Base-by-base conservation (phyloP, 768 basidiomycete species). In the Tephrocybe sp. region DNA sequence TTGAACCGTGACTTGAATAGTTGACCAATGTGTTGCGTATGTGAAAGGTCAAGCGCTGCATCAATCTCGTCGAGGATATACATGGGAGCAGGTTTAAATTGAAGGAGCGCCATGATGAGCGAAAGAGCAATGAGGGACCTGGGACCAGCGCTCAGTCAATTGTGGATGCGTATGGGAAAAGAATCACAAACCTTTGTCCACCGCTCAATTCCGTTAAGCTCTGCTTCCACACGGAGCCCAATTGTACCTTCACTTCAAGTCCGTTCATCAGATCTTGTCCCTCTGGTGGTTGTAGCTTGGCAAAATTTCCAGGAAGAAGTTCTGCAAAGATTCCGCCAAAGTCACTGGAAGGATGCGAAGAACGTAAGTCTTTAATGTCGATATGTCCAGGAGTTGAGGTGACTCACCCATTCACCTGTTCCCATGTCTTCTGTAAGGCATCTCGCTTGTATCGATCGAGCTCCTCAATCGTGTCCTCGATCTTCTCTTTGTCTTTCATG, bases 41-140 rank as follows among this genome's bases (percentile, higher is more conserved):
- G 93, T 23, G 92, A 95, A 11, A 98, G 73, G 69, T 99, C 97
- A 22, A 98, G 80, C 7, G 96, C 96, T 0, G 97, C 95, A 67
- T 98, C 97, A 56, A 99, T 96, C 70, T 99, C 97, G 70, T 99
- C 97, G 8, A 99, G 81, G 64, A 99, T 99, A 68, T 98, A 98
- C 92, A 98, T 94, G 2, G 94, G 96, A 13, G 96, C 95, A 7
- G 96, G 95, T 64, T 98, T 98, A 79, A 98, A 98, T 66, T 98
- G 94, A n/a, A 98, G 83, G 14, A 99, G 82, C 0, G 97, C 89
- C 94, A 99, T 96, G 73, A 98, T 98, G 34, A 99, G 78, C 11
- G 96, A 98, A 0, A 99, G 80, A 0, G 97, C 97, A 62, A 99
- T 98, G 57, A 99, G 79, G 0, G 97, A 99, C 57, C 95, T 98